phyloP scores from a whole-genome alignment of 108 stramenopile species.

The Thalassiosira profunda region DNA sequence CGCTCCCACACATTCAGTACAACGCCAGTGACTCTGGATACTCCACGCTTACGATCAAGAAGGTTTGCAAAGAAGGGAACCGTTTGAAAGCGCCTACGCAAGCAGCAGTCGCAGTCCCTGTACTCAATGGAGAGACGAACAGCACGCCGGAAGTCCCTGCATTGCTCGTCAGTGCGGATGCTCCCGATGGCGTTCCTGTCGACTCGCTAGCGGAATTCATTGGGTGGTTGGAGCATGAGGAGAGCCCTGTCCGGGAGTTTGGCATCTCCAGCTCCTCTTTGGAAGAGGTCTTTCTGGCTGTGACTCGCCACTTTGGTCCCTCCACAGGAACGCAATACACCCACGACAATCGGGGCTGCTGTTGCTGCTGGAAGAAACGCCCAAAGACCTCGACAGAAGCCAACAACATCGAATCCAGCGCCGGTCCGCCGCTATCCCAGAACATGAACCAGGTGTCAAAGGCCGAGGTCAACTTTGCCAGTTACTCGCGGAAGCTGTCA shows the following conservation, averaged over 20 bases:
- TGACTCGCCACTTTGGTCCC: slow-evolving; percentile 31
- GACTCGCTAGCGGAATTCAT: slow-evolving; percentile 42
- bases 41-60: slow-evolving; percentile 44
- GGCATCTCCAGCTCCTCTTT: slow-evolving; percentile 65
- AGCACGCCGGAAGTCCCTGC: too few relatives aligned
- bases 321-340: slow-evolving; percentile 4
- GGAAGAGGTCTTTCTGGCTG: slow-evolving; percentile 67
- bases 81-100: too few relatives aligned
- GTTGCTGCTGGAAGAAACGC: slow-evolving; percentile 11
- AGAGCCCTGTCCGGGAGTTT: slow-evolving; percentile 48
- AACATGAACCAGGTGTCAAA: slow-evolving; percentile 1
- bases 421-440: neutral
- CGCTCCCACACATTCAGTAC: slow-evolving; percentile 20
- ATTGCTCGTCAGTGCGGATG: too few relatives aligned
- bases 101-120: too few relatives aligned
- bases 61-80: slow-evolving; percentile 28
- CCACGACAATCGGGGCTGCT: slow-evolving; percentile 15
- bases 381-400: neutral
- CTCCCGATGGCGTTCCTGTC: slow-evolving; percentile 49
- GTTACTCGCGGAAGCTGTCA: slow-evolving; percentile 33
- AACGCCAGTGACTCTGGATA: slow-evolving; percentile 38
- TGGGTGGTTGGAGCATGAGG: slow-evolving; percentile 48
- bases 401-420: neutral
- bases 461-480: slow-evolving; percentile 4
- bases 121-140: neutral